Evolutionary conservation across 2,329 filamentous ascomycete genomes (phyloP).

Genomic region (Monosporascus sp.): DNA sequence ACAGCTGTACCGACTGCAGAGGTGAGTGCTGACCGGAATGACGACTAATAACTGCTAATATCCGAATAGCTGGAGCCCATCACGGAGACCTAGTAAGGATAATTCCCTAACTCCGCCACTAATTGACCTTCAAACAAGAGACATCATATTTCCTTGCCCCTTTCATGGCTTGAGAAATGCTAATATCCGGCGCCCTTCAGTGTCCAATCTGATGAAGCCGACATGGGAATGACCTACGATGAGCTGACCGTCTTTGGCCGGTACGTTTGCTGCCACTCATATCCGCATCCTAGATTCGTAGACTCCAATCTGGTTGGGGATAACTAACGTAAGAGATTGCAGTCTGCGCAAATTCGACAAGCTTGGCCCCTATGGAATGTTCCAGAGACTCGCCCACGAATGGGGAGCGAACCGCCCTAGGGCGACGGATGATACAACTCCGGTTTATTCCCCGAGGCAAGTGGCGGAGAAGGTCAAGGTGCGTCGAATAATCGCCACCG

Average conservation of each 20-base stretch:
- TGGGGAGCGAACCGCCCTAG: constrained; percentile 33
- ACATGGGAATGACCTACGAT: constrained; percentile 50
- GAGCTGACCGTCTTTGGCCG: constrained; percentile 36
- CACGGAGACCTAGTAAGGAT: constrained; percentile 49
- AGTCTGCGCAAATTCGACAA: constrained; percentile 39
- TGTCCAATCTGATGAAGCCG: constrained; percentile 41
- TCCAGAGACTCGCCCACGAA: constrained; percentile 38
- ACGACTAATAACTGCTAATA: background rate
- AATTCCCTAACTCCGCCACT: background rate
- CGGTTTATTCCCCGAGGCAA: constrained; percentile 30
- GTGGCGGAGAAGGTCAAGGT: constrained; percentile 40
- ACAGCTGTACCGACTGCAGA: constrained; percentile 58
- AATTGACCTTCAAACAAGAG: background rate
- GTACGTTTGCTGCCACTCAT: background rate
- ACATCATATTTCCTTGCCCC: background rate
- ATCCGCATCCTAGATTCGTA: constrained; percentile 20
- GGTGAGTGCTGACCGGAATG: background rate
- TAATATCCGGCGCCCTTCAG: background rate
- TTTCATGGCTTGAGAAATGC: background rate
- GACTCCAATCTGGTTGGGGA: constrained; percentile 2
- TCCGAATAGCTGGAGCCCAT: constrained; percentile 50
- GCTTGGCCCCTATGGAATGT: constrained; percentile 43
- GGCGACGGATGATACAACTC: constrained; percentile 22
- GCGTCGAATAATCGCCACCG: background rate
- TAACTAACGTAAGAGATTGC: background rate